Percentiles rank a stretch among this genome's conserved stretches.
Conservation (phyloP, 176 grass and related monocot genomes). For the Carex scoparia region DNA sequence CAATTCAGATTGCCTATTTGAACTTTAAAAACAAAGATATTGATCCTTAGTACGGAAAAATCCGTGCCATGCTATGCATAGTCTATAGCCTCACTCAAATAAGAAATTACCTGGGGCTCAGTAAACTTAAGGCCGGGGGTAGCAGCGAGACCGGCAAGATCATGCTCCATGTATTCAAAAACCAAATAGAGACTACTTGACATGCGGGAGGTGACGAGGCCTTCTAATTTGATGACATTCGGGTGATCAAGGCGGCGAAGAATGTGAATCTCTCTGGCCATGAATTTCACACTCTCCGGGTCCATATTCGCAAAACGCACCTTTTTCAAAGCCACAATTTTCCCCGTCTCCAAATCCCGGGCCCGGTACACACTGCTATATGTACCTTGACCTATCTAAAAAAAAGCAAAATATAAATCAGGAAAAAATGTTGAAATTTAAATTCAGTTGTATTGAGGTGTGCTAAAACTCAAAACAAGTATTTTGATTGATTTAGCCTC, state of each 20-base stretch:
- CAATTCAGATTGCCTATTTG: no score
- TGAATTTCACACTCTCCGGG: conserved; percentile 92
- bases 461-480: background rate
- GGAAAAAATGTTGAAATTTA: conserved; percentile 1
- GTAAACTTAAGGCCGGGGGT: conserved; percentile 89
- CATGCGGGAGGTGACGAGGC: conserved; percentile 82
- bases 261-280: conserved; percentile 99
- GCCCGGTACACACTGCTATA: conserved; percentile 97
- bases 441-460: background rate
- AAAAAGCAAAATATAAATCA: conserved; percentile 17
- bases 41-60: no score
- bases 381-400: conserved; percentile 98
- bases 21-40: no score
- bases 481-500: background rate
- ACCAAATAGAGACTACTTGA: conserved; percentile 93
- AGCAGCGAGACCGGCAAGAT: conserved; percentile 77
- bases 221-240: conserved; percentile 93
- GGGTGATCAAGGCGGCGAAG: conserved; percentile 90
- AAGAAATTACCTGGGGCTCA: conserved; percentile 65
- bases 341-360: conserved; percentile 82
- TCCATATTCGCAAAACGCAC: conserved; percentile 92
- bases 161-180: conserved; percentile 99
- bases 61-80: no score
- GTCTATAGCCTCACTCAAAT: no score
- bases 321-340: conserved; percentile 97